A percentile compares a stretch with the other conserved stretches of the same genome.
These are phyloP conservation scores for Fusarium robinianum DNA, from an alignment of 2,329 filamentous ascomycete genomes.

Conservation along the genomic window DNA sequence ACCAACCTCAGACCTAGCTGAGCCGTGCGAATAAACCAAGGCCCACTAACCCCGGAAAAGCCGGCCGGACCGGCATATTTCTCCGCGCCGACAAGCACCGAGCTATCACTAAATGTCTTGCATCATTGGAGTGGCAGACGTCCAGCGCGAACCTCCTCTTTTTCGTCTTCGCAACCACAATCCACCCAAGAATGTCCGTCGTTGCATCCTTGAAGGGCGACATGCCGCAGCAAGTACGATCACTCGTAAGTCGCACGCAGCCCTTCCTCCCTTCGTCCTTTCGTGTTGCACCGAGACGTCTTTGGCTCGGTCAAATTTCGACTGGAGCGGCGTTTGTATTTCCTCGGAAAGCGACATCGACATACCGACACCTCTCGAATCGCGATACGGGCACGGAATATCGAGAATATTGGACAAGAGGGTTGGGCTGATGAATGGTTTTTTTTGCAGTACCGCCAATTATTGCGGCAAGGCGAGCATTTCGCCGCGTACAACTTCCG, in stretches of 20 bases:
- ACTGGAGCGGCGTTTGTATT: conserved; percentile 16
- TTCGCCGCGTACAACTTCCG: conserved; percentile 97
- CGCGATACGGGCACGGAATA: background rate
- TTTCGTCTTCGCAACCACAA: conserved; percentile 23
- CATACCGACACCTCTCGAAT: background rate
- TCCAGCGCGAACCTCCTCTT: conserved; percentile 28
- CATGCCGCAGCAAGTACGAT: conserved; percentile 61
- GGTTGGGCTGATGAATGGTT: conserved; percentile 17
- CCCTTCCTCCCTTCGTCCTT: background rate
- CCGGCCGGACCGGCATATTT: conserved; percentile 40
- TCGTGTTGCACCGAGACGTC: conserved; percentile 2
- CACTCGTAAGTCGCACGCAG: conserved; percentile 58
- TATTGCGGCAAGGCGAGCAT: conserved; percentile 82
- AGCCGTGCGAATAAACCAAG: no score
- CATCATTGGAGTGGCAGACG: conserved; percentile 34
- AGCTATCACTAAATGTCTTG: conserved; percentile 35
- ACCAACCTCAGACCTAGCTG: no score
- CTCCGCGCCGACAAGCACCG: conserved; percentile 45
- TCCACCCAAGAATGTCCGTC: conserved; percentile 47
- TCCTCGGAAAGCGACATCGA: background rate
- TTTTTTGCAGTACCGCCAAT: conserved; percentile 76
- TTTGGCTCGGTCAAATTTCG: conserved; percentile 9
- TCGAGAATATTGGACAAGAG: background rate
- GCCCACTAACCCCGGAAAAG: conserved; percentile 4
- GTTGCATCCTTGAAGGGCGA: conserved; percentile 53